Evolutionary conservation across 2,329 filamentous ascomycete species (phyloP), one percentile per base, ranked within the genome.

Genomic region (Elsinoe batatas): DNA sequence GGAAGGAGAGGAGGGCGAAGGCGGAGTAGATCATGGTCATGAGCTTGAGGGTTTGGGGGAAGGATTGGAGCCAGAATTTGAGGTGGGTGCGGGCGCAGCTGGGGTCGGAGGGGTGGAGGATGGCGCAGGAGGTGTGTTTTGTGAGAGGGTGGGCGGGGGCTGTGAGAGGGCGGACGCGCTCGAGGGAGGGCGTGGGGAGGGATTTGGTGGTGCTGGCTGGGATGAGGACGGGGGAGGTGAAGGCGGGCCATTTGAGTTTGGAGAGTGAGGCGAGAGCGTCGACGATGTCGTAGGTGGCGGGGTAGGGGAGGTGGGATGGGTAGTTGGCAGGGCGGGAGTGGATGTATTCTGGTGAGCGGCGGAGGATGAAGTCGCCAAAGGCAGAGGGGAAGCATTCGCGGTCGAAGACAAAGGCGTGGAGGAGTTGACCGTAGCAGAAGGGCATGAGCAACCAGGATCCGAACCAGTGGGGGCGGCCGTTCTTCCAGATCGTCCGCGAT

Each of bases 11-110:
- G 7, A 94, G 69, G 55, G 88, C 78, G 61, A 93, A 76, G 26
- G 84, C 78, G 3, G 83, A 80, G 69, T 88, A 90, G 63, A 93
- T 70, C 40, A 88, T 68, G 3, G 90, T 79, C 71, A 93, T 85
- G 73, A 93, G 81, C 58, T 88, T 86, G 5, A 85, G 82, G 26
- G 95, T 74, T 1, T 80, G 76, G 0, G 91, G 90, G 69, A 95
- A 93, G 1, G 88, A 85, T 56, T 82, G 80, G 57, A 95, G 81
- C 80, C 88, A 91, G 71, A 93, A 94, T 58, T 88, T 87, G 44
- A 96, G 74, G 68, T 91, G 94, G 2, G 88, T 94, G 30, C 88
- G 87, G 36, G 85, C 79, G 69, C 91, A 98, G 15, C 88, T 95
- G 1, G 91, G 91, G 64, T 95, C 88, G 15, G 81, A 77, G 0